Base-by-base conservation (phyloP, 1,284 basidiomycete species). In the Gomphus bonarii region DNA sequence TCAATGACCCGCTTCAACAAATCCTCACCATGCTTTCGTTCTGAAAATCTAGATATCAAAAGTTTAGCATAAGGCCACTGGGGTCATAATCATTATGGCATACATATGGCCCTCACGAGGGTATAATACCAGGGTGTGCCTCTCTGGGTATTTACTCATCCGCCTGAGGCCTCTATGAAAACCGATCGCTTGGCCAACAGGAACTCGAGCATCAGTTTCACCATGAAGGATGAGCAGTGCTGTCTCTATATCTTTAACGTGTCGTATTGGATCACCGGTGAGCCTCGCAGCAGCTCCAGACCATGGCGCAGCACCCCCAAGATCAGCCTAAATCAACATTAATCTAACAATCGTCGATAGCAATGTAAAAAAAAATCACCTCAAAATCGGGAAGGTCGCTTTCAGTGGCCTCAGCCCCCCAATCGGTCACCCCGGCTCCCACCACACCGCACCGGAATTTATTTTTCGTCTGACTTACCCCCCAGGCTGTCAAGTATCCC, bases 401-500 rank as follows among this genome's bases (percentile, higher is more conserved):
- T 31, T 61, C 52, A 12, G 54, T 55, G 14, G 51, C 31, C 57
- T 60, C 25, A 10, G 52, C 20, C 20, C 61, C 61, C 63, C 63
- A 63, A 40, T 63, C 63, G 31, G 57, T 55, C 12, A 63, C 50
- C 2, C 63, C 63, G 3, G 60, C 61, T 28, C 60, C 61, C 60
- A 62, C 61, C 3, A 62, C 55, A 11, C 47, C 63, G 20, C 61
- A 62, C 43, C 61, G 61, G 53, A 62, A 63, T 18, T 56, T 53
- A 28, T 58, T 53, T 22, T 62, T 63, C 18, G 61, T 62, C 22
- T 56, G 58, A 22, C 57, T 52, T 40, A 62, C 60, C 14, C 63
- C 63, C 60, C 63, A 63, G 2, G 63, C 63, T 7, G 61, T 61
- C 47, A 63, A 46, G 35, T 61, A 62, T 12, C 63, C 63, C 8